These are phyloP conservation scores for Scheffersomyces insectosa DNA, from an alignment of 1,139 yeast genomes.

Conservation along the genomic window DNA sequence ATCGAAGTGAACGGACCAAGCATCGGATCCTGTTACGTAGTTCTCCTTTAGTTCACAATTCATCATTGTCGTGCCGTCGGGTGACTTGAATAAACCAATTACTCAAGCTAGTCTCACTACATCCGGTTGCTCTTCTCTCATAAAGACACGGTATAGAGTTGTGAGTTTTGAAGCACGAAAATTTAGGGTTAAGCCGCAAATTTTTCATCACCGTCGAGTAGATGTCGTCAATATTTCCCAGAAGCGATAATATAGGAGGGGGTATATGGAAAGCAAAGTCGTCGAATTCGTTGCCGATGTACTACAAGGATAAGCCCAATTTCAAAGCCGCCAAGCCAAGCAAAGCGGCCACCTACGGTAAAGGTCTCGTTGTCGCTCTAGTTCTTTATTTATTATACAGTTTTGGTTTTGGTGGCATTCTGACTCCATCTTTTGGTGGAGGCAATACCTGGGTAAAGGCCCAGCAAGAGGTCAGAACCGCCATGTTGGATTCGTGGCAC, in stretches of 20 bases:
- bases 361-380: slow-evolving; percentile 41
- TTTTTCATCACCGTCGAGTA: slow-evolving; percentile 35
- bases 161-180: no score
- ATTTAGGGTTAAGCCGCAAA: no score
- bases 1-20: no score
- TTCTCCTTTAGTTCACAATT: no score
- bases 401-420: slow-evolving; percentile 10
- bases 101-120: no score
- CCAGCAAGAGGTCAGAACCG: slow-evolving; percentile 58
- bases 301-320: slow-evolving; percentile 18
- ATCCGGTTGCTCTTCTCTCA: no score
- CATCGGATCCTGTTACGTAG: no score
- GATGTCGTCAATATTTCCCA: slow-evolving; percentile 84
- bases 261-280: slow-evolving; percentile 42
- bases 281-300: slow-evolving; percentile 12
- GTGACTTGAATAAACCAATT: no score
- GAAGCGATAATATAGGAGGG: slow-evolving; percentile 84
- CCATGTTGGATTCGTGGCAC: slow-evolving; percentile 76
- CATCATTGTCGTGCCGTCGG: no score
- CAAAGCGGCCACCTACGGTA: slow-evolving; percentile 36
- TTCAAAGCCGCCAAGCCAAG: background rate
- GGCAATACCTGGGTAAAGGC: slow-evolving; percentile 39
- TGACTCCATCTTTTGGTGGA: slow-evolving; percentile 1
- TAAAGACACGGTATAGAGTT: no score
- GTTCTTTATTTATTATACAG: slow-evolving; percentile 40